Percentiles rank a stretch among this genome's conserved stretches.
Evolutionary conservation across 2,329 filamentous ascomycete genomes (phyloP).

Genomic region (Teratosphaeria destructans): DNA sequence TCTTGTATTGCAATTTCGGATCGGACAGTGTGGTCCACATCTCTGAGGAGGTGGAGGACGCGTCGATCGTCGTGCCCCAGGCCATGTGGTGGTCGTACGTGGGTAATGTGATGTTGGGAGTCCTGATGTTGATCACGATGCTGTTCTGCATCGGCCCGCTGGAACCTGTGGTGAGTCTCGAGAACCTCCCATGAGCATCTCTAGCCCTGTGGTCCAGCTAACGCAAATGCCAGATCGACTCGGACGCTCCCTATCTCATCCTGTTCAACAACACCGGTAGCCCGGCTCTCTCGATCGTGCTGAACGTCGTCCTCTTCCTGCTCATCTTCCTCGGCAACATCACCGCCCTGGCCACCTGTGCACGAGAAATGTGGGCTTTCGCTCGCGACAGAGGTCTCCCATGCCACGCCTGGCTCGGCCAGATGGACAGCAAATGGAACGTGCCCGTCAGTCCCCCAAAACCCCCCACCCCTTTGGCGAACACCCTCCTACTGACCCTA

Average conservation of each 20-base stretch:
- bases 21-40: conserved; percentile 15
- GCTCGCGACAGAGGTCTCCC: conserved; percentile 11
- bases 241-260: conserved; percentile 11
- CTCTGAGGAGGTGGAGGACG: conserved; percentile 22
- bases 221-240: conserved; percentile 1
- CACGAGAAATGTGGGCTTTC: conserved; percentile 12
- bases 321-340: conserved; percentile 10
- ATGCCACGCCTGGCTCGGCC: conserved; percentile 13
- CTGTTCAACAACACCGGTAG: conserved; percentile 17
- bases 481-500: conserved; percentile 1
- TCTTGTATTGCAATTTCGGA: conserved; percentile 2
- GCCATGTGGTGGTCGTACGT: conserved; percentile 14
- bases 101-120: conserved; percentile 9
- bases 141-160: conserved; percentile 6
- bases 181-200: no score
- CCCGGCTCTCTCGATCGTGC: conserved; percentile 7
- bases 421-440: neutral
- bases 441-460: neutral
- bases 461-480: neutral
- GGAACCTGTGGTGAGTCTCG: conserved; percentile 15
- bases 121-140: conserved; percentile 15
- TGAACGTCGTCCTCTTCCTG: conserved; percentile 14
- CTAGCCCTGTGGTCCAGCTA: neutral
- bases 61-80: conserved; percentile 15
- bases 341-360: conserved; percentile 10